Evolutionary conservation across 148 eudicot genomes (phyloP).

Genomic region (Rhododendron ovatum): DNA sequence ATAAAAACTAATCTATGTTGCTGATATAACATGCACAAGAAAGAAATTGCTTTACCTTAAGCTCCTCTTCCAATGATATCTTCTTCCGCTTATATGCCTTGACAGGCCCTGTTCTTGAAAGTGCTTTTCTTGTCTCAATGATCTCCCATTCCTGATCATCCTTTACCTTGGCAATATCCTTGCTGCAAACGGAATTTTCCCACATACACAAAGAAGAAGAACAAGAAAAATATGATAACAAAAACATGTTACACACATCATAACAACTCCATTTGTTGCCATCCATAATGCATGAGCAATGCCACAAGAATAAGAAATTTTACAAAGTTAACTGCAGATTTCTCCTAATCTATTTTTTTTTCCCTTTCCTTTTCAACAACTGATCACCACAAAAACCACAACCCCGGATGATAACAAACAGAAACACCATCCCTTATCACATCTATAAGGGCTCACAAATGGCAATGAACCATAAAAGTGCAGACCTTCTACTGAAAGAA

Average conservation of each 20-base stretch:
- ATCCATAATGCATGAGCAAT: background rate
- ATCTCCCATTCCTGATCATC: slow-evolving; percentile 98
- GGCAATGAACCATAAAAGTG: background rate
- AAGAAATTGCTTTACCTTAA: slow-evolving; percentile 43
- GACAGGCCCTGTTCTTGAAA: slow-evolving; percentile 79
- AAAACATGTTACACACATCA: background rate
- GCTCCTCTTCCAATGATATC: slow-evolving; percentile 77
- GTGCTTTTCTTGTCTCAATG: slow-evolving; percentile 79
- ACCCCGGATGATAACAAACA: background rate
- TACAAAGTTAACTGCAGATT: background rate
- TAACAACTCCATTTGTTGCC: background rate
- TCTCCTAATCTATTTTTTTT: background rate
- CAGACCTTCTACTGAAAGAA: background rate
- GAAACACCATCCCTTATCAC: background rate
- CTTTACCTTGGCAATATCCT: slow-evolving; percentile 89
- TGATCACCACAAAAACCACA: background rate
- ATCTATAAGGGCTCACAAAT: background rate
- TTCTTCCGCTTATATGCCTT: slow-evolving; percentile 84
- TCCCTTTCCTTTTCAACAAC: background rate
- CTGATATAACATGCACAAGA: background rate
- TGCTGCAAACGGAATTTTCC: slow-evolving; percentile 39
- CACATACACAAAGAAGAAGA: background rate
- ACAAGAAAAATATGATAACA: background rate
- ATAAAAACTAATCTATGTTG: background rate
- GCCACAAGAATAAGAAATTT: background rate